Evolutionary conservation across 495 filamentous ascomycete genomes (phyloP).

Genomic region (Baudoinia panamericana): DNA sequence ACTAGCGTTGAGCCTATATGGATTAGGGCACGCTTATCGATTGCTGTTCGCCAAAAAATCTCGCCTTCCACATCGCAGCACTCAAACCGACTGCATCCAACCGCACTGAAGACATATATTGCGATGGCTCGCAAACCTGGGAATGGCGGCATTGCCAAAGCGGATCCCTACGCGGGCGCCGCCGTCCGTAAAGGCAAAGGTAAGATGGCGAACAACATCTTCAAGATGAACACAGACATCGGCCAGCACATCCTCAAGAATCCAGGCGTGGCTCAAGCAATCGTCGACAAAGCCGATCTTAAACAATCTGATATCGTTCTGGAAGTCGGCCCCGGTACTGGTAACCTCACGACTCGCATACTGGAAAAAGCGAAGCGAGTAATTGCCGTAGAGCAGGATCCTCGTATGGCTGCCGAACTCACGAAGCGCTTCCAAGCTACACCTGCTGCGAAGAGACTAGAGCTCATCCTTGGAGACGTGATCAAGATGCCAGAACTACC

Average conservation of each 20-base stretch:
- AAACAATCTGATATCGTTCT: conserved; percentile 76
- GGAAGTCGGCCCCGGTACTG: conserved; percentile 67
- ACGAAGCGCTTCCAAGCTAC: conserved; percentile 87
- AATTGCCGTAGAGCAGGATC: conserved; percentile 86
- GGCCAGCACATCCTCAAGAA: conserved; percentile 96
- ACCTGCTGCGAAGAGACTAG: conserved; percentile 63
- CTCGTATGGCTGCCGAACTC: conserved; percentile 90
- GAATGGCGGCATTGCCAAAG: conserved; percentile 18
- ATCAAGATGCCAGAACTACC: conserved; percentile 74
- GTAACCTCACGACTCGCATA: conserved; percentile 80
- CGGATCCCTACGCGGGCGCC: conserved; percentile 42
- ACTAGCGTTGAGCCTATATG: no score
- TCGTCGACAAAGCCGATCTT: conserved; percentile 74
- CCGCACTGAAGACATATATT: no score
- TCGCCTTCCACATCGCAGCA: no score
- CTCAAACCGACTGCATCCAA: no score
- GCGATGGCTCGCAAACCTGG: conserved; percentile 12
- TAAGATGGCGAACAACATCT: conserved; percentile 61
- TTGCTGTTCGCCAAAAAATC: no score
- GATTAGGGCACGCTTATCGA: no score
- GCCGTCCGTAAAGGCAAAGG: conserved; percentile 32
- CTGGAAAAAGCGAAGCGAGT: conserved; percentile 75
- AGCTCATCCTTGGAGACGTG: conserved; percentile 81
- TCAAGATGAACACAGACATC: conserved; percentile 71
- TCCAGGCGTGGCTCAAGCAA: conserved; percentile 79